Evolutionary conservation across 129 eudicot species (phyloP).

Genomic region (Flaveria robusta): DNA sequence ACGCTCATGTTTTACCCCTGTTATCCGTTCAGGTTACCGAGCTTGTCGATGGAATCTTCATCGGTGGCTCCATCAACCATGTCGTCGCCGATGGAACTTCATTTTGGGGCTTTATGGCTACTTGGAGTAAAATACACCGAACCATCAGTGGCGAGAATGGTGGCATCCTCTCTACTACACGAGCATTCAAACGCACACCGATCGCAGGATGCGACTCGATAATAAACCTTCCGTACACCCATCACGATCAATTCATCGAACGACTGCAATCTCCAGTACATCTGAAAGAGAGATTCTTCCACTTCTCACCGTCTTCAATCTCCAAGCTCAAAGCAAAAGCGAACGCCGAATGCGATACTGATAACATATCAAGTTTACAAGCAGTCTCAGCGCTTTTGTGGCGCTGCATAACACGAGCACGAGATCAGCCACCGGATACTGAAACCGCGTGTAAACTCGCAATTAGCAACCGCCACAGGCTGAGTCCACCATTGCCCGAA

Average conservation of each 20-base stretch:
- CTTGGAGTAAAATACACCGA: slow-evolving; percentile 37
- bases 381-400: slow-evolving; percentile 47
- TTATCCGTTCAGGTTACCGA: slow-evolving; percentile 41
- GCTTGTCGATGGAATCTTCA: slow-evolving; percentile 39
- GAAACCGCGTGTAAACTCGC: slow-evolving; percentile 30
- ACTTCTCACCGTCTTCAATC: slow-evolving; percentile 43
- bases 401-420: slow-evolving; percentile 47
- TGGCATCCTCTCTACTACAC: neutral
- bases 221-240: slow-evolving; percentile 45
- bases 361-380: slow-evolving; percentile 45
- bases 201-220: slow-evolving; percentile 40
- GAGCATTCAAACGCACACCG: slow-evolving; percentile 35
- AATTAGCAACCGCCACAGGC: slow-evolving; percentile 34
- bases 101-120: slow-evolving; percentile 54
- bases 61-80: slow-evolving; percentile 51
- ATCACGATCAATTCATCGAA: slow-evolving; percentile 45
- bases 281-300: slow-evolving; percentile 46
- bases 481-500: slow-evolving; percentile 46
- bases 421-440: slow-evolving; percentile 19
- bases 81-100: slow-evolving; percentile 50
- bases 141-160: neutral
- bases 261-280: slow-evolving; percentile 30
- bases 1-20: slow-evolving; percentile 45
- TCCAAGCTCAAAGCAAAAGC: slow-evolving; percentile 51
- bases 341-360: slow-evolving; percentile 26